These are phyloP conservation scores for Globisporangium nunn DNA, from an alignment of 352 stramenopile species.

Conservation along the genomic window DNA sequence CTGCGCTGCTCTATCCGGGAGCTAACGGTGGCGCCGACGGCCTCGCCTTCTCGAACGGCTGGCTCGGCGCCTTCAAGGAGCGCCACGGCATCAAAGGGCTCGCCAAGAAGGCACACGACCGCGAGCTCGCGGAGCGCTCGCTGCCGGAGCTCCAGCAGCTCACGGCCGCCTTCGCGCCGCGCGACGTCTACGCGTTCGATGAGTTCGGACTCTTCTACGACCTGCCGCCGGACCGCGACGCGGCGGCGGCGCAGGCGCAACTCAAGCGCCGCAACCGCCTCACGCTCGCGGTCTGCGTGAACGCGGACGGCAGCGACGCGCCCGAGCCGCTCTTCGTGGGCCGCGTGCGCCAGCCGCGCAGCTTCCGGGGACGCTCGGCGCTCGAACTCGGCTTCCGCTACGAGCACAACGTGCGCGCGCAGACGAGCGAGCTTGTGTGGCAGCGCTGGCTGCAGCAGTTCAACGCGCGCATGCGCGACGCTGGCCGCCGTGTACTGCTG, in stretches of 20 bases:
- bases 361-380: constrained; percentile 6
- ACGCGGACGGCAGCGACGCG: constrained; percentile 14
- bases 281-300: constrained; percentile 10
- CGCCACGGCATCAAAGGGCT: constrained; percentile 19
- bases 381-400: constrained; percentile 14
- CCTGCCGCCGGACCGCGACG: constrained; percentile 5
- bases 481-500: constrained; percentile 12
- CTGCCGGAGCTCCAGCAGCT: constrained; percentile 8
- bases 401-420: constrained; percentile 12
- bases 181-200: constrained; percentile 15
- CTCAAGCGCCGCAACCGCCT: constrained; percentile 5
- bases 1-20: constrained; percentile 20
- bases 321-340: constrained; percentile 15
- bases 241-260: background rate
- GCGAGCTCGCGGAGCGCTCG: constrained; percentile 3
- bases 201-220: constrained; percentile 16
- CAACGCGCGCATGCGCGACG: constrained; percentile 15
- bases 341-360: constrained; percentile 5
- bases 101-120: background rate
- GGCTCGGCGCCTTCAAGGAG: constrained; percentile 46
- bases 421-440: constrained; percentile 17
- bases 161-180: constrained; percentile 6
- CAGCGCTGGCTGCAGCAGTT: constrained; percentile 17
- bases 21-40: background rate
- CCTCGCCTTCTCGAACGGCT: constrained; percentile 47